phyloP scores from a whole-genome alignment of 2,329 filamentous ascomycete species.

The Aspergillus versicolor region DNA sequence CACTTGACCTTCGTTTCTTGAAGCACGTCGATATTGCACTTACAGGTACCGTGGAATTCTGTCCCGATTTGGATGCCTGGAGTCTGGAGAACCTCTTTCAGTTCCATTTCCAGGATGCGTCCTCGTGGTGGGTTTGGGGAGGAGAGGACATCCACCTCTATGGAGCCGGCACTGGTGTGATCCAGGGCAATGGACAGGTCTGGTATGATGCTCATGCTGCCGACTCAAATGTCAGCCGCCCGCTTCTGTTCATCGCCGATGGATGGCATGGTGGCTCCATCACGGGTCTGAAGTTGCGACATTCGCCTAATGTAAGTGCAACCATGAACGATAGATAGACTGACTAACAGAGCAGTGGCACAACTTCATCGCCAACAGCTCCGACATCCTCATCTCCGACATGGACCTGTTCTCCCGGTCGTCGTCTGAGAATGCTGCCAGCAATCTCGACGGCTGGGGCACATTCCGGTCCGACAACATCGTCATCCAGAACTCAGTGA shows the following conservation, averaged over 20 bases:
- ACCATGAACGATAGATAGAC: no score
- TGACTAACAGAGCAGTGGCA: constrained; percentile 51
- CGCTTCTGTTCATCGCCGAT: constrained; percentile 58
- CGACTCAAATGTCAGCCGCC: constrained; percentile 51
- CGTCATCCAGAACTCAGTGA: constrained; percentile 65
- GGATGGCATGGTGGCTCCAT: constrained; percentile 60
- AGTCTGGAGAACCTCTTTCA: constrained; percentile 59
- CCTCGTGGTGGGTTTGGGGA: constrained; percentile 57
- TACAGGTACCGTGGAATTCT: constrained; percentile 63
- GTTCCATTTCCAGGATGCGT: constrained; percentile 66
- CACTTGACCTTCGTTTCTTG: constrained; percentile 65
- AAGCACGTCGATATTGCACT: constrained; percentile 62
- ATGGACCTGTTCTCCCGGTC: constrained; percentile 60
- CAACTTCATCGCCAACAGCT: constrained; percentile 65
- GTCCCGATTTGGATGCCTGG: constrained; percentile 69
- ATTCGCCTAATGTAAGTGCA: constrained; percentile 43
- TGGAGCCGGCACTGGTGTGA: constrained; percentile 54
- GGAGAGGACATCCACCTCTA: constrained; percentile 68
- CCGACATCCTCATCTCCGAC: constrained; percentile 59
- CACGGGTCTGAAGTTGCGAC: constrained; percentile 59
- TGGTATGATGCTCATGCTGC: constrained; percentile 66
- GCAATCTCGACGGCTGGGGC: constrained; percentile 64
- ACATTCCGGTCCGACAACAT: constrained; percentile 58
- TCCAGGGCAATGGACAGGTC: constrained; percentile 64
- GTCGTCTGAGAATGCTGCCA: constrained; percentile 54